Evolutionary conservation across 2,329 filamentous ascomycete genomes (phyloP), one percentile per base, ranked within the genome.

Genomic region (Fusarium abutilonis): DNA sequence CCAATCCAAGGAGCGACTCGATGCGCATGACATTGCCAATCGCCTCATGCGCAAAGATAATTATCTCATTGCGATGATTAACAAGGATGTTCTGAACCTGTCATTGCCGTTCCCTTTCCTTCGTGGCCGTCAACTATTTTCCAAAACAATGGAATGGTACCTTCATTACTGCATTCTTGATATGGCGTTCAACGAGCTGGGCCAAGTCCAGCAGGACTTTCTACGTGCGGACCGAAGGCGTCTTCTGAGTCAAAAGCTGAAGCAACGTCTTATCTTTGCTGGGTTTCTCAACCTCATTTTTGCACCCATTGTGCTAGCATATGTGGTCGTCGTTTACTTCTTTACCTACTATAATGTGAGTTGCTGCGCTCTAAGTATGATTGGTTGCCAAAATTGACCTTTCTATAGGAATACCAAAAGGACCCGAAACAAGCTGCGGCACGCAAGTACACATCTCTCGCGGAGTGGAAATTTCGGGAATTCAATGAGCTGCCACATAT

Each of bases 401-500:
- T 17, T 9, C 29, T 39, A 4, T 58, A 92, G 89, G 94, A 99
- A 80, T 97, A 96, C 72, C 93, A 97, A 76, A 96, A 93, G 72
- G 96, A 97, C 62, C 94, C 92, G 1, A 89, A 93, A 62, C 85
- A 97, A 34, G 90, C 91, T n/a, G 89, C 92, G 9, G 75, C 76
- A 14, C 88, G 95, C 36, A 89, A 93, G 65, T 99, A 97, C 73
- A 98, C 94, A 0, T 91, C 93, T 1, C 85, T 97, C 46, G 95
- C 95, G 0, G 91, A 97, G 74, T 99, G 95, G 95, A 98, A 97
- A 71, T 97, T 99, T 63, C 89, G 95, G 43, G 94, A 98, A 74
- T 99, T 98, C 82, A 99, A 99, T 71, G 95, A 99, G 75, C 83
- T 99, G 1, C 89, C 90, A 53, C 95, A 99, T 75, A 83, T 98